Evolutionary conservation across 441 rosid species (phyloP), one percentile per base, ranked within the genome.

Genomic region (Corymbia citriodora): DNA sequence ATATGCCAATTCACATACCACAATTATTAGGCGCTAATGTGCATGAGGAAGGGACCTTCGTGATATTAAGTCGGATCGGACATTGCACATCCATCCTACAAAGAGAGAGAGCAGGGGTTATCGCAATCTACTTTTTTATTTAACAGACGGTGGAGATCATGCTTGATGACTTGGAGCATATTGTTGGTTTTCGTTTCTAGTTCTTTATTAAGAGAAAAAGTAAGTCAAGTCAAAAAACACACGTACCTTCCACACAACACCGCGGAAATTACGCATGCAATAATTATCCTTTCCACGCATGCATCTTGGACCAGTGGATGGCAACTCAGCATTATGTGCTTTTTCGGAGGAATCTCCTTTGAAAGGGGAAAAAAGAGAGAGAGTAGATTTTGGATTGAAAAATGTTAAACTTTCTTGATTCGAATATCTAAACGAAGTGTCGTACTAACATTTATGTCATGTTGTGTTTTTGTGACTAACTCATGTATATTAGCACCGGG

Each of bases 171-270:
- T 55, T 1, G 4, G 1, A 55, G 59, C 25, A 19, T 55, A 55
- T 0, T 55, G 0, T 7, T 55, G 1, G 27, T 55, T 21, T 55
- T 9, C 1, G 0, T 21, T 55, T 55, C 4, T 55, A 21, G 21
- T 19, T 55, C 27, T 55, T 21, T 21, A 9, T 21, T 55, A 55
- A 55, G 27, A 55, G 19, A 55, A 55, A 55, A 55, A 21, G 61
- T 10, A 55, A 21, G 11, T 55, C 27, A 21, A 21, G 27, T 21
- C 27, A 55, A 55, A 55, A 55, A 55, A 2, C 5, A 55, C 0
- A 0, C 0, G 0, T 10, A 55, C 11, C 0, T 19, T 55, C 23
- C 0, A 0, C 61, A 21, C 19, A 55, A 55, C 21, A 27, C 27
- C 1, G 27, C 12, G 0, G 11, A 55, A 55, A 55, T 55, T 19